Evolutionary conservation across 441 rosid species (phyloP).

Genomic region (Pelargonium fulgidum): DNA sequence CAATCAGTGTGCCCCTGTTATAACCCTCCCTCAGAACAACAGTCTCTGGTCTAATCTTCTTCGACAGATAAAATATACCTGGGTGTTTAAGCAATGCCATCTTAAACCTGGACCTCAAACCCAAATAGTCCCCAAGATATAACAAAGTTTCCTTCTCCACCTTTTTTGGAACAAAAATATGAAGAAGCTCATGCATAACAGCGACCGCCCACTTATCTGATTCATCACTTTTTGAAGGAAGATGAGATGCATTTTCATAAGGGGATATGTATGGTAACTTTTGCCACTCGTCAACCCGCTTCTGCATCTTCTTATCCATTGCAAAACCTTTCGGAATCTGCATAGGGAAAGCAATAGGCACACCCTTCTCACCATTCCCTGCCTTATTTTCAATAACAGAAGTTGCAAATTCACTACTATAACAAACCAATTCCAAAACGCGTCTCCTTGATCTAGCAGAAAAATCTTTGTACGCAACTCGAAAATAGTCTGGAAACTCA

Average conservation of each 20-base stretch:
- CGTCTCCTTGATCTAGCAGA: conserved; percentile 13
- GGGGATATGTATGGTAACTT: conserved; percentile 78
- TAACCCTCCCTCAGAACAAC: conserved; percentile 70
- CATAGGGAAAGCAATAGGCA: conserved; percentile 49
- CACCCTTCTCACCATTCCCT: conserved; percentile 23
- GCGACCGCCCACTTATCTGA: conserved; percentile 74
- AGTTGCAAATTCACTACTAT: conserved; percentile 55
- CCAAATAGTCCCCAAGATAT: conserved; percentile 59
- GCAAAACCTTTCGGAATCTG: conserved; percentile 54
- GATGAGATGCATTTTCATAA: conserved; percentile 52
- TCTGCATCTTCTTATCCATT: conserved; percentile 67
- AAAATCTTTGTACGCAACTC: conserved; percentile 29
- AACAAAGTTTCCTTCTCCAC: conserved; percentile 53
- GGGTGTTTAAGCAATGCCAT: conserved; percentile 70
- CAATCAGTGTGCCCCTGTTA: conserved; percentile 61
- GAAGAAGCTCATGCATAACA: not conserved
- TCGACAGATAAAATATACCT: conserved; percentile 63
- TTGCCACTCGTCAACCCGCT: conserved; percentile 73
- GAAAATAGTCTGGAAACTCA: conserved; percentile 72
- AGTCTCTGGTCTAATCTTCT: conserved; percentile 56
- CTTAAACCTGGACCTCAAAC: conserved; percentile 77
- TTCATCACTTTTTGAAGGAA: conserved; percentile 40
- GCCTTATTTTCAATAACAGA: conserved; percentile 58
- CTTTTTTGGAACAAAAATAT: conserved; percentile 51
- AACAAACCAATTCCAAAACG: conserved; percentile 65